Evolutionary conservation across 2,329 filamentous ascomycete genomes (phyloP), one percentile per base, ranked within the genome.

Genomic region (Hypoxylon sp.): DNA sequence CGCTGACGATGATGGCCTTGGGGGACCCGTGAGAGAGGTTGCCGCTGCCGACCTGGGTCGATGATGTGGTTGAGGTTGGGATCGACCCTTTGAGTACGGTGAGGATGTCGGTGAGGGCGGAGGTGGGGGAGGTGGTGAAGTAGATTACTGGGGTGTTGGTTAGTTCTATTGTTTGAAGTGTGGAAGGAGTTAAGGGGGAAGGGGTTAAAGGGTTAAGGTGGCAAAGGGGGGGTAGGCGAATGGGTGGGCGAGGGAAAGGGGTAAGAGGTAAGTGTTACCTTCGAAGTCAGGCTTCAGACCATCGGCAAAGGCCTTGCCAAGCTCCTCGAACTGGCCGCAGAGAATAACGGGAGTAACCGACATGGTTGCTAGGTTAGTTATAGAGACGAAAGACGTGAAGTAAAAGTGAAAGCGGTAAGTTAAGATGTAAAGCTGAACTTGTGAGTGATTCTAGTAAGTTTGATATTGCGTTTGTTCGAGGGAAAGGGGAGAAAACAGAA

Each of bases 201-300:
- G 42, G 5, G 19, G 1, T 19, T 6, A 4, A 3, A 5, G 42
- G 10, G 19, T 6, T 19, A 13, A 4, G 5, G 19, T 2, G 9
- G 47, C 11, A 46, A 44, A 31, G 35, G 4, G 17, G 42, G 42
- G 19, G 33, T 11, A 17, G 22, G 22, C 29, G 22, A 3, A 39
- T 3, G 13, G 17, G 14, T 24, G 17, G 31, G 33, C 31, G 37
- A 51, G 39, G 11, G 39, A 42, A 44, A 22, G 35, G 17, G 31
- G 17, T 31, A 24, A 35, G 29, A 17, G 17, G 1, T 19, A 22
- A 29, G 14, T 35, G 5, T 42, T 60, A 72, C 70, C 67, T 39
- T 72, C 66, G n/a, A 66, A 71, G 48, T 69, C 58, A 10, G 70
- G 70, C 63, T 67, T 44, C 2, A 71, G 11, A 8, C 63, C 66